Evolutionary conservation across 345 rosid genomes (phyloP), one percentile per base, ranked within the genome.

Genomic region (Geranium brycei): DNA sequence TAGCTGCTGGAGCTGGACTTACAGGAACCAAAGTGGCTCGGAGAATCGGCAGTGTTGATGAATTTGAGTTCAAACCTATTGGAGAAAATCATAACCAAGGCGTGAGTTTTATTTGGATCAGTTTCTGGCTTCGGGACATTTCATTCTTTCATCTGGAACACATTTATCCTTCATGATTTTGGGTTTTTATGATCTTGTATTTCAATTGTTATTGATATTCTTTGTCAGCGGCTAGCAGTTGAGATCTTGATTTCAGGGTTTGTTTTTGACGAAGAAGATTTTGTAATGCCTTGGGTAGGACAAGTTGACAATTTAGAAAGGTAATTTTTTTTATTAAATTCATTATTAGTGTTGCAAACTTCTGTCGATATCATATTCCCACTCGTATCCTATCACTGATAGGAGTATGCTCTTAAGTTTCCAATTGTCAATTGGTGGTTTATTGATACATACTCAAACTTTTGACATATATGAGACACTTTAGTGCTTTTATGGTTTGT

Each of bases 1-100:
- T 78, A 93, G 99, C 96, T 79, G 99, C 97, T 57, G 99, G 99
- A 77, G 99, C 96, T 73, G 99, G 99, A 72, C 99, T 90, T 66
- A 80, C 91, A 0, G 97, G 97, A 66, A 75, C 83, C 67, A 93
- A 93, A 80, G 88, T 86, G 97, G 99, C 99, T 2, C 79, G 88
- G 74, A 83, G 99, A 78, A 86, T 64, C 3, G 95, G 95, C 51
- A 82, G 79, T 53, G 77, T 90, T 76, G 91, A 93, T 63, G 99
- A 87, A 75, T 93, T 93, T 76, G 97, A 93, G 68, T 87, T 93
- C 71, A 86, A 80, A 75, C 79, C 95, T 64, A 73, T 86, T 41
- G 99, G 95, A 58, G 96, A 90, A 71, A 81, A 78, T 75, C 87
- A 86, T 71, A 85, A 85, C 69, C 91, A 90, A 83, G 91, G 95